Base-by-base conservation (phyloP, 1,284 basidiomycete genomes). In the Neolentinus lepideus region DNA sequence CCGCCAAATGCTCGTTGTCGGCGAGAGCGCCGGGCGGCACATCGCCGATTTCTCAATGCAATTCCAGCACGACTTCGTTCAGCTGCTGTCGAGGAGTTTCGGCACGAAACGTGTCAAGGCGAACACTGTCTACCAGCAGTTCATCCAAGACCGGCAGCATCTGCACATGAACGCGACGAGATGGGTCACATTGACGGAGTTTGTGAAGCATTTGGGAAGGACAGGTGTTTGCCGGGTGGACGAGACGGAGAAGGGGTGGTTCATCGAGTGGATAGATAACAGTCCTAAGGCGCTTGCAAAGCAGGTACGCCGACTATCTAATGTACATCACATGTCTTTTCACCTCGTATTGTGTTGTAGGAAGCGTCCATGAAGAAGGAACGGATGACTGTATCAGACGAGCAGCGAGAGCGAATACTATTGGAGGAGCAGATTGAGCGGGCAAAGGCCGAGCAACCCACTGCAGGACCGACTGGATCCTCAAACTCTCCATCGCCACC, bases 101-200 rank as follows among this genome's bases (percentile, higher is more conserved):
- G 90, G 91, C 9, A 98, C 94, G 1, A 94, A 96, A 68, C 90
- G 94, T 52, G 92, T 97, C 25, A 83, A 86, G 60, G 94, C 94
- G 36, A 99, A 99, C 68, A 87, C 85, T 53, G 96, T 99, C 16
- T 99, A 99, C 67, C 95, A 99, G 72, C 97, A 99, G 70, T 95
- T 92, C 73, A 99, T 99, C 63, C 83, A 92, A 58, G 96, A 98
- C 73, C 95, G 96, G 71, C 71, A 81, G 53, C 97, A 99, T 70
- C 77, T 95, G 24, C 97, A 99, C 75, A 99, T 99, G 97, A 99
- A 99, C 72, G 78, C 95, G 3, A 99, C 97, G 10, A 85, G 92
- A 58, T 99, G 97, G 95, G 92, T 97, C 24, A 97, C 96, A 10
- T 79, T 99, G 58, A 91, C 91, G 11, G 96, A 97, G 66, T 99